These are phyloP conservation scores for Fusarium bulbicola DNA, from an alignment of 2,329 filamentous ascomycete genomes.

Conservation along the genomic window DNA sequence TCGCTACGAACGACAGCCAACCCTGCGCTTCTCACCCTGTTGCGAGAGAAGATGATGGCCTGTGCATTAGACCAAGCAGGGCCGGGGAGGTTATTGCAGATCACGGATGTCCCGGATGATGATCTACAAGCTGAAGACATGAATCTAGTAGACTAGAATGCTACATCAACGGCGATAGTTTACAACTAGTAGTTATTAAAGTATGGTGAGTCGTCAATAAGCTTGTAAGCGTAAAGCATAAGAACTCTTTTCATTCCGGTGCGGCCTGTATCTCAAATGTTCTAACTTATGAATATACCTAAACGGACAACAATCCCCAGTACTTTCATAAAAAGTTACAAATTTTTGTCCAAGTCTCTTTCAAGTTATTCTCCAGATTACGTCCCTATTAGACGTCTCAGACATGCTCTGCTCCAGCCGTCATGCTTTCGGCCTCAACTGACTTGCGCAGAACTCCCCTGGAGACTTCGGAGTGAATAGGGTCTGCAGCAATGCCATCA, in stretches of 20 bases:
- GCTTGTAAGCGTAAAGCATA: background rate
- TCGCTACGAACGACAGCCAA: slow-evolving; percentile 11
- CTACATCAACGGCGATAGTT: background rate
- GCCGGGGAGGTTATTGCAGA: slow-evolving; percentile 2
- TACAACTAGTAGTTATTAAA: background rate
- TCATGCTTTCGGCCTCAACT: slow-evolving; percentile 1
- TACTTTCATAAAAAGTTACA: background rate
- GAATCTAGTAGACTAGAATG: background rate
- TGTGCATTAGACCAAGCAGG: slow-evolving; percentile 9
- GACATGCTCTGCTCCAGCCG: background rate
- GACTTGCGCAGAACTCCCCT: slow-evolving; percentile 1
- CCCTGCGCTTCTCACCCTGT: background rate
- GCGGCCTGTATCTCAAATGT: background rate
- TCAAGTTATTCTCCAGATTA: too few species aligned
- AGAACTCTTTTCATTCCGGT: background rate
- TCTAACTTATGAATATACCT: background rate
- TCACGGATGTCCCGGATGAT: slow-evolving; percentile 8
- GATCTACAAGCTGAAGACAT: background rate
- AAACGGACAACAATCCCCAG: too few species aligned
- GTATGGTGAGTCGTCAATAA: background rate
- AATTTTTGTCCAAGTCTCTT: too few species aligned
- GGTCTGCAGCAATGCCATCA: slow-evolving; percentile 3
- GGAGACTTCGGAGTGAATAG: background rate
- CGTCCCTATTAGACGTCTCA: background rate
- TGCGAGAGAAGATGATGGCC: slow-evolving; percentile 20